These are phyloP conservation scores for Hordeum marinum DNA, from an alignment of 176 grass and related monocot species.

Conservation along the genomic window DNA sequence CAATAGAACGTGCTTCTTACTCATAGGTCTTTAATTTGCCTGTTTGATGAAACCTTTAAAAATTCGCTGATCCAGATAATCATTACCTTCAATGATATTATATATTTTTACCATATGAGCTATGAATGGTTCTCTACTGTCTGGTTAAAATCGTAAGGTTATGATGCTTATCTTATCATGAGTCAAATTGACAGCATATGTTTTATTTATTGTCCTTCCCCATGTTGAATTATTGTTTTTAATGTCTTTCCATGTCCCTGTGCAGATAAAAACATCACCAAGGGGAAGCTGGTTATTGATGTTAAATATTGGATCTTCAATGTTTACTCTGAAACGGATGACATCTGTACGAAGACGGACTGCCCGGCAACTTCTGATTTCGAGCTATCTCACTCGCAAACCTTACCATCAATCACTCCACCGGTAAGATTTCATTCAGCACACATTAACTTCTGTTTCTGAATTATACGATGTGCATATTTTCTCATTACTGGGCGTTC, in stretches of 20 bases:
- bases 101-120: neutral
- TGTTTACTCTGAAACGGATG: conserved; percentile 57
- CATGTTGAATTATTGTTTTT: neutral
- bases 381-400: conserved; percentile 39
- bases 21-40: conserved; percentile 4
- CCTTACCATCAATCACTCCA: conserved; percentile 47
- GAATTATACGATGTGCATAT: neutral
- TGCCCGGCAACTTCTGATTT: conserved; percentile 63
- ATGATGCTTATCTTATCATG: neutral
- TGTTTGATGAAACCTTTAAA: neutral
- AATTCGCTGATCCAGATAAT: neutral
- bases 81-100: neutral
- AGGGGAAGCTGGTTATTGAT: conserved; percentile 65
- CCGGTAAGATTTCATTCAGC: conserved; percentile 42
- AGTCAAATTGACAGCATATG: neutral
- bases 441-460: neutral
- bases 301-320: conserved; percentile 64
- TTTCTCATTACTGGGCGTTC: neutral
- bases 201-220: neutral
- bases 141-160: neutral
- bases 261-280: conserved; percentile 50
- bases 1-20: neutral
- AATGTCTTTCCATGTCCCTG: conserved; percentile 8
- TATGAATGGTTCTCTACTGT: neutral
- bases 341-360: conserved; percentile 67